Conservation (phyloP, 2,329 filamentous ascomycete genomes). For the Colletotrichum salicis region DNA sequence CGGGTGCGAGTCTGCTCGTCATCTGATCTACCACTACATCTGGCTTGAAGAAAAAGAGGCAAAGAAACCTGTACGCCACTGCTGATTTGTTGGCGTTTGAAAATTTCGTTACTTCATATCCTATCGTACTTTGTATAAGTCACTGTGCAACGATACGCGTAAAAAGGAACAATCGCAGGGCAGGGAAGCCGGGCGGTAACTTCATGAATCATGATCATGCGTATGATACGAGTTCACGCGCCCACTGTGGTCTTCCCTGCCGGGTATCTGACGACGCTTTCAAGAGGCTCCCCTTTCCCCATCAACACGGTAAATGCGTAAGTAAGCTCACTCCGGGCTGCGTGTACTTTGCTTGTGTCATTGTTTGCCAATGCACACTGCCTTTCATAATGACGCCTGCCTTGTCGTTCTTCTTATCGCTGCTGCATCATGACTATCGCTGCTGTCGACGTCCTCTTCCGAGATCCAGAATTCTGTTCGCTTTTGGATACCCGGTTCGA, state of each 20-base stretch:
- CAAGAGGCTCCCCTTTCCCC: background rate
- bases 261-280: slow-evolving; percentile 23
- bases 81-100: background rate
- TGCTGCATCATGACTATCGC: background rate
- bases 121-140: background rate
- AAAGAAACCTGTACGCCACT: background rate
- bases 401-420: background rate
- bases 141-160: background rate
- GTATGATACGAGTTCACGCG: background rate
- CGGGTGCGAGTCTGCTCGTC: background rate
- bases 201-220: background rate
- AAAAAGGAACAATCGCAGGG: slow-evolving; percentile 10
- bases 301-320: slow-evolving; percentile 15
- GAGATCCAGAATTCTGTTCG: slow-evolving; percentile 38
- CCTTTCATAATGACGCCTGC: background rate
- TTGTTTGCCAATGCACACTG: no score
- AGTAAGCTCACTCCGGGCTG: background rate
- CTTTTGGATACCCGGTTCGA: slow-evolving; percentile 38
- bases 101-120: slow-evolving; percentile 21
- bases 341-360: background rate
- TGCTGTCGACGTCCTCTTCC: slow-evolving; percentile 28
- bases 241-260: background rate
- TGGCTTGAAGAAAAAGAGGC: no score
- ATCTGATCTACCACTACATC: background rate
- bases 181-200: background rate